Conservation (phyloP, 176 grass and related monocot genomes). For the Triticum urartu region DNA sequence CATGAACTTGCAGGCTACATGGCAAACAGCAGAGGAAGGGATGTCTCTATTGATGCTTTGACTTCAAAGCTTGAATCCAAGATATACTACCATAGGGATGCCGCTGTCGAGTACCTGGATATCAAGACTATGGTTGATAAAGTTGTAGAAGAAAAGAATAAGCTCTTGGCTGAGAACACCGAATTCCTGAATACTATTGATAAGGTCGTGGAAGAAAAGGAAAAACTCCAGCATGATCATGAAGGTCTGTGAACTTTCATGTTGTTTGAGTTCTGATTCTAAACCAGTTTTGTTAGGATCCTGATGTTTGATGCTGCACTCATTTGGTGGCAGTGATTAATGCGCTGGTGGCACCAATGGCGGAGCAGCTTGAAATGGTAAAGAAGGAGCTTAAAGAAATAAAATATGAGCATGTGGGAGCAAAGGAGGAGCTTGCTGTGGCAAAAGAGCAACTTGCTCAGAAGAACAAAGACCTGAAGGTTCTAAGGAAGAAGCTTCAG, state of each 20-base stretch:
- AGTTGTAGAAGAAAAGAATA: constrained; percentile 9
- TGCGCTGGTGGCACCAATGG: not conserved
- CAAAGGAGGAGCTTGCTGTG: not conserved
- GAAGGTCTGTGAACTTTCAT: constrained; percentile 18
- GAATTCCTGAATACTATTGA: not conserved
- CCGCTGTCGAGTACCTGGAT: not conserved
- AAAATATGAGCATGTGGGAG: not conserved
- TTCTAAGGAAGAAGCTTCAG: constrained; percentile 29
- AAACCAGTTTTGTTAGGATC: not conserved
- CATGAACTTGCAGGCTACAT: constrained; percentile 4
- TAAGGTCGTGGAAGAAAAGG: not conserved
- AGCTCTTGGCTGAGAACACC: not conserved
- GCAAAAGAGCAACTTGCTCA: not conserved
- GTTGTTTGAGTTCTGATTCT: not conserved
- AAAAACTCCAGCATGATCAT: not conserved
- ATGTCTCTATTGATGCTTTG: not conserved
- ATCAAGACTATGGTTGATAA: not conserved
- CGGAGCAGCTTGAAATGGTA: constrained; percentile 2
- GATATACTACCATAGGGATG: constrained; percentile 6
- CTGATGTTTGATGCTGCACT: not conserved
- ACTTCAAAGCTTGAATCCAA: constrained; percentile 14
- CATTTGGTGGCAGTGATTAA: not conserved
- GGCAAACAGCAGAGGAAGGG: not conserved
- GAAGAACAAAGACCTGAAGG: not conserved
- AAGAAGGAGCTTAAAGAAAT: not conserved